Base-by-base conservation (phyloP, 2,329 filamentous ascomycete species). In the Parascedosporium putredinis region DNA sequence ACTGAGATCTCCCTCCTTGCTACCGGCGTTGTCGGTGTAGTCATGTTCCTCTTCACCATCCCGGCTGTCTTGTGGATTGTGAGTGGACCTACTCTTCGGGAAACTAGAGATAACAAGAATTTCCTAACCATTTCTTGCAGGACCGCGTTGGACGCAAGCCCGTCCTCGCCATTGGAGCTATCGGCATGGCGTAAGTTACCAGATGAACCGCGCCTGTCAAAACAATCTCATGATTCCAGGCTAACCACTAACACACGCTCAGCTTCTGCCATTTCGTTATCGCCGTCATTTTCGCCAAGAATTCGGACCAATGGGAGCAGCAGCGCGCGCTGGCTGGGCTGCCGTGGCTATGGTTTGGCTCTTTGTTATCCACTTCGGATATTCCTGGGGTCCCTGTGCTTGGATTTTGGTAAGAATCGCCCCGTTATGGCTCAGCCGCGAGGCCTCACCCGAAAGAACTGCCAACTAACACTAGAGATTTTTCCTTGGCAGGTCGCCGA, bases 291-390 rank as follows among this genome's bases (percentile, higher is more conserved):
- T 74, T 83, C 4, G 85, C 80, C 31, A 77, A 71, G 54, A 79
- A 82, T 59, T 66, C 78, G n/a, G 60, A 78, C 54, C 64, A 71
- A 3, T 89, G 83, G 71, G 60, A 64, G 0, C 60, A 67, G 0
- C 74, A 88, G 53, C 57, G 62, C 5, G 76, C 74, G 81, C 83
- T 0, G 84, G 84, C 1, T 89, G 86, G 86, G 84, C 83, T 0
- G 82, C 74, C 5, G 70, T 74, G 2, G 67, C 61, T 48, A 83
- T 86, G 76, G 79, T 86, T 7, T 88, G 84, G 84, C 70, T 89
- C 0, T 88, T 86, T 55, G 79, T 86, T 24, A 69, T 86, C 25
- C 77, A 85, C 63, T 89, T 89, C 58, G 86, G 82, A 25, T 88
- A 86, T 60, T 81, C 76, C 0, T 89, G 84, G 84, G 83, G 84